Evolutionary conservation across 73 alveolate species (phyloP), one percentile per base, ranked within the genome.

Genomic region (Paramecium sexaurelia): DNA sequence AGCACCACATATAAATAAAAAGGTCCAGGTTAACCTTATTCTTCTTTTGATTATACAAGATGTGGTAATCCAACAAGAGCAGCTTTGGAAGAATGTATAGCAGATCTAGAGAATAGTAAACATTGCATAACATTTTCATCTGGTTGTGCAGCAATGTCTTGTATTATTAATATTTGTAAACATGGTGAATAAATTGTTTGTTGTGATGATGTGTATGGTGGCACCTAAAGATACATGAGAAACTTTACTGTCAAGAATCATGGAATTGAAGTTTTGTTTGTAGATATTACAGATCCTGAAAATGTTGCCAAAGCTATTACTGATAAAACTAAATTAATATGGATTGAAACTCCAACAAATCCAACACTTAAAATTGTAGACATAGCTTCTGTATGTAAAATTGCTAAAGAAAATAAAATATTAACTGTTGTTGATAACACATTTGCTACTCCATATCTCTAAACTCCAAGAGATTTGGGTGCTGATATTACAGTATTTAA

Each of bases 301-400:
- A 92, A 69, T 41, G 93, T 96, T 35, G 89, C 92, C 56, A 85
- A 75, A 24, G 95, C 96, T 27, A 78, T 97, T 29, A 97, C 57
- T 55, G 98, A 92, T 33, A 97, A 96, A 91, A 97, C 99, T 11
- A 96, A 94, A 93, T 68, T 98, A 69, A 94, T 98, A 82, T 98
- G 98, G 98, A 83, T 98, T 29, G 99, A 98, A 92, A 91, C 99
- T 51, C 99, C 99, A 19, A 96, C 99, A 13, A 97, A 97, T 94
- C 99, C 99, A 19, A 87, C 98, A 6, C 95, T 96, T 8, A 96
- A 95, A 78, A 85, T 98, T 10, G 87, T 92, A 83, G 99, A 98
- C 93, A 92, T 98, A 26, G 91, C 71, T 19, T 97, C 94, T 6
- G 94, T 97, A 29, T 84, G 97, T 6, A 87, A 92, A 39, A 91